A percentile compares a stretch with the other conserved stretches of the same genome.
Conservation (phyloP, 2,329 filamentous ascomycete genomes). For the Cladosporium sphaerospermum region DNA sequence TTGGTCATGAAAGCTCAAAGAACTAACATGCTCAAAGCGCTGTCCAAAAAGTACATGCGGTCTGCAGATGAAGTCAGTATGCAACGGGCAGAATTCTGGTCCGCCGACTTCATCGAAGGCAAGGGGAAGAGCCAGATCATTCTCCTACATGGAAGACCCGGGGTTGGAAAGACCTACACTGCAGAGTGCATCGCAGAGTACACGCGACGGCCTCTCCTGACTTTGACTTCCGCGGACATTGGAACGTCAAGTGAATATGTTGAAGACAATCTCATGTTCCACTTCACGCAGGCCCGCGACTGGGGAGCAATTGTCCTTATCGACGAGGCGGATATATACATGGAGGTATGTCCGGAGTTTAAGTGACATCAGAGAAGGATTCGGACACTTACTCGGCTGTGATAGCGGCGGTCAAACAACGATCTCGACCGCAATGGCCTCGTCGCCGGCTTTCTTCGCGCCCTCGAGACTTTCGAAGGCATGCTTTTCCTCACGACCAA, state of each 20-base stretch:
- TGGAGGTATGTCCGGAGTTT: slow-evolving; percentile 48
- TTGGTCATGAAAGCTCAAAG: slow-evolving; percentile 28
- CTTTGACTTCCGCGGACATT: slow-evolving; percentile 38
- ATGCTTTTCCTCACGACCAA: slow-evolving; percentile 36
- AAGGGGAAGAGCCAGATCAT: slow-evolving; percentile 35
- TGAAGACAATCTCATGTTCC: slow-evolving; percentile 43
- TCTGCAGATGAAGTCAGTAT: not conserved
- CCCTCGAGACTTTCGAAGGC: slow-evolving; percentile 33
- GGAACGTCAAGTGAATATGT: slow-evolving; percentile 40
- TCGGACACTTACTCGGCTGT: not conserved
- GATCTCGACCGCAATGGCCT: slow-evolving; percentile 76
- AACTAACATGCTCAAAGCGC: slow-evolving; percentile 23
- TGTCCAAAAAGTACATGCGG: slow-evolving; percentile 23
- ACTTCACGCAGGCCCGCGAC: slow-evolving; percentile 44
- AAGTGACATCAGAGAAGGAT: not conserved
- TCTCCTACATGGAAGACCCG: slow-evolving; percentile 32
- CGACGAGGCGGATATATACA: slow-evolving; percentile 74
- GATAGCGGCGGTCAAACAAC: slow-evolving; percentile 60
- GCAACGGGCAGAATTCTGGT: not conserved
- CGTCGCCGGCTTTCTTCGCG: slow-evolving; percentile 50
- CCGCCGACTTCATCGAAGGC: slow-evolving; percentile 15
- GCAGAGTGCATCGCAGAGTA: slow-evolving; percentile 30
- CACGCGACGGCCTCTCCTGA: slow-evolving; percentile 37
- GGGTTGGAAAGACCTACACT: slow-evolving; percentile 36
- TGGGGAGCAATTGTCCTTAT: slow-evolving; percentile 55